phyloP scores from a whole-genome alignment of 1,284 basidiomycete genomes.

The Caloboletus firmus region DNA sequence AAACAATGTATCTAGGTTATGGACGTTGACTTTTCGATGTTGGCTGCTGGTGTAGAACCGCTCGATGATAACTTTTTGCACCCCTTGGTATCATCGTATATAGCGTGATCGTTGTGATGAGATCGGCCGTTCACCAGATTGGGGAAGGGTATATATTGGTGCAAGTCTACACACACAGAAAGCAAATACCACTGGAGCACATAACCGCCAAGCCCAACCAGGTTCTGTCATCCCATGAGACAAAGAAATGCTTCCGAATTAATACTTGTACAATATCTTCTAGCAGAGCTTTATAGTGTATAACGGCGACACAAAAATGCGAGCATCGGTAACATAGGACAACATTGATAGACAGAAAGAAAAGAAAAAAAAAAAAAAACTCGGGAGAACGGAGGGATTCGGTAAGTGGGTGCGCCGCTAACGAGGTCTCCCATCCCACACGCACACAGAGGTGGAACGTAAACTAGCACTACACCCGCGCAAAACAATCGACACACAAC shows the following conservation, averaged over 20 bases:
- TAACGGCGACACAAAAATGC: neutral
- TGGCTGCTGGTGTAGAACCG: neutral
- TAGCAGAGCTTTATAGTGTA: neutral
- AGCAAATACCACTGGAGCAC: neutral
- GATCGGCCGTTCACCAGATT: neutral
- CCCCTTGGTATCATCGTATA: neutral
- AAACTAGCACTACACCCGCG: constrained; percentile 16
- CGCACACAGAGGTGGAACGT: neutral
- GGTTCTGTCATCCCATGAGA: neutral
- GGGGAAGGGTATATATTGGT: too few relatives aligned
- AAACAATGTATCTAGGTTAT: neutral
- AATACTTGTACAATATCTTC: constrained; percentile 17
- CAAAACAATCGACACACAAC: constrained; percentile 33
- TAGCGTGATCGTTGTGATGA: neutral
- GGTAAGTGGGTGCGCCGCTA: neutral
- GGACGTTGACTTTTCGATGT: neutral
- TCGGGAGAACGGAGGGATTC: neutral
- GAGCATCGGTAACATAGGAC: constrained; percentile 2
- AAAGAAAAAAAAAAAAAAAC: neutral
- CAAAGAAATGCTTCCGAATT: neutral
- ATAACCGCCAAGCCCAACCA: too few relatives aligned
- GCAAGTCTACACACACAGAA: neutral
- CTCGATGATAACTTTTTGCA: neutral
- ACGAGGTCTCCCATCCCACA: neutral
- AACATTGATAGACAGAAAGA: neutral